Conservation (phyloP, 1,284 basidiomycete species). For the Apiotrichum domesticum region DNA sequence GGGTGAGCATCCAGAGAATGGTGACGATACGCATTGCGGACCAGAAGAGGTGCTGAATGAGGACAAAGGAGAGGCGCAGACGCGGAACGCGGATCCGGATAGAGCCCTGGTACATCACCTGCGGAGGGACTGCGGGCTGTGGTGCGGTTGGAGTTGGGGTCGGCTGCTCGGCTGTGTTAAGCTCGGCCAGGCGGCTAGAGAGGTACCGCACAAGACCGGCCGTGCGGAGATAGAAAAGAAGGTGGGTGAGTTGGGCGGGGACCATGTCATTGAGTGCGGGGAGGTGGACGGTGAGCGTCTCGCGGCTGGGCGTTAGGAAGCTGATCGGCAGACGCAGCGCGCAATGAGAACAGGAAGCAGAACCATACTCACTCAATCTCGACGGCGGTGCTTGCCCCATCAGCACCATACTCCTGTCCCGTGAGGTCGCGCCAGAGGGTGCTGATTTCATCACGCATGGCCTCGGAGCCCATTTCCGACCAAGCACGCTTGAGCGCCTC, state of each 20-base stretch:
- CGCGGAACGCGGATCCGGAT: slow-evolving; percentile 10
- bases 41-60: slow-evolving; percentile 30
- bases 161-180: background rate
- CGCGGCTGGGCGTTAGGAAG: slow-evolving; percentile 13
- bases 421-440: slow-evolving; percentile 20
- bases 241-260: slow-evolving; percentile 27
- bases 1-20: slow-evolving; percentile 39
- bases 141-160: slow-evolving; percentile 6
- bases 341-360: too few species aligned
- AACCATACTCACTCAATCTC: slow-evolving; percentile 34
- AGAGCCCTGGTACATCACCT: slow-evolving; percentile 4
- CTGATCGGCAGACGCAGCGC: background rate
- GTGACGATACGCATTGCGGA: slow-evolving; percentile 25
- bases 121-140: slow-evolving; percentile 5
- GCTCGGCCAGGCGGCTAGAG: slow-evolving; percentile 9
- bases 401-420: slow-evolving; percentile 17
- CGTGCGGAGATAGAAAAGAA: slow-evolving; percentile 35
- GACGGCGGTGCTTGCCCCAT: slow-evolving; percentile 25
- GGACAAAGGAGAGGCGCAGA: slow-evolving; percentile 13
- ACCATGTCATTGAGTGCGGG: slow-evolving; percentile 27
- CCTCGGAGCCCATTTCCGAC: slow-evolving; percentile 12
- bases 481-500: slow-evolving; percentile 16
- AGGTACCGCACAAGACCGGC: slow-evolving; percentile 31
- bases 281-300: slow-evolving; percentile 25
- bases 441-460: slow-evolving; percentile 19